Evolutionary conservation across 192 early-diverging fungal genomes (phyloP), one percentile per base, ranked within the genome.

Genomic region (Cetraspora pellucida): DNA sequence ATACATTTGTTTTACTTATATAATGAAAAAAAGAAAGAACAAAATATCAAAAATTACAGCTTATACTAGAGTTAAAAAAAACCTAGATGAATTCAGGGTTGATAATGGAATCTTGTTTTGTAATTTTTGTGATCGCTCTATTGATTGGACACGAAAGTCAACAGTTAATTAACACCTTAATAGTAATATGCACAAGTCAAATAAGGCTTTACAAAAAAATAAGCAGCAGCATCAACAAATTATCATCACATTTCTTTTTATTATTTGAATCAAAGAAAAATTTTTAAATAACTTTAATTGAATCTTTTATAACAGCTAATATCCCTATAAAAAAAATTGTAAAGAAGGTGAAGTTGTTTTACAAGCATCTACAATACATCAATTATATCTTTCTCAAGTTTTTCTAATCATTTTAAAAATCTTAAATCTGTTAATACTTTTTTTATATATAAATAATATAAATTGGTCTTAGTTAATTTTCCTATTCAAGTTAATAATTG

Each of bases 381-480:
- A 66, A 66, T 5, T 66, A 0, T 46, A 66, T 21, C 19, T 66
- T 21, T 19, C 43, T 66, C 5, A 45, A 5, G 16, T 66, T 31
- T 66, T 66, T 66, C 0, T 44, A 66, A 43, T 1, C 43, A 66
- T 45, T 31, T 44, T 0, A 1, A 37, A 45, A 3, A 21, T 44
- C 17, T 66, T n/a, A 66, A 66, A 66, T 1, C 21, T 44, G 55
- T 58, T 8, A 58, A 58, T n/a, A 58, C 6, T 58, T 58, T 58
- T 58, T 58, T 8, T n/a, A 19, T 58, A 58, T 58, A 11, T n/a
- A 8, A 58, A 30, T 6, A 44, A 65, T 44, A 65, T 19, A 65
- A 65, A 45, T 44, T 65, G 44, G 43, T 64, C 17, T 64, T 31
- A 43, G 30, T 64, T 43, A 31, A 64, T 43, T 64, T 64, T 64